Percentiles rank a stretch among this genome's conserved stretches.
Evolutionary conservation across 1,139 yeast species (phyloP).

Genomic region (Magnusiomyces ingens): DNA sequence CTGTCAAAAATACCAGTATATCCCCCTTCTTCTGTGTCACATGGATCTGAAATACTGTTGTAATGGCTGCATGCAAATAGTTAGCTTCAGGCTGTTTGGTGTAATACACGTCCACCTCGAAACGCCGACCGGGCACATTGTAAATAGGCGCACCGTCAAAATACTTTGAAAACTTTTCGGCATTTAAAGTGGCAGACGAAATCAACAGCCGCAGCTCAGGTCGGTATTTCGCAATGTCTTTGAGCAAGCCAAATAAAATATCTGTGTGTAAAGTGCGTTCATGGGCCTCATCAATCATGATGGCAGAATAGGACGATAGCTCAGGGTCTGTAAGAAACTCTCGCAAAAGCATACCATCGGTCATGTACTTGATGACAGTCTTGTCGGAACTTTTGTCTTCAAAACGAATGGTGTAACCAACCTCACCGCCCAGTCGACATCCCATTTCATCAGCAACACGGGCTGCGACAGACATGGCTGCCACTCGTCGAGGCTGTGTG

Average conservation of each 20-base stretch:
- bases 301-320: slow-evolving; percentile 59
- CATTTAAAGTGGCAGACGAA: slow-evolving; percentile 93
- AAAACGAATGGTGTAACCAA: slow-evolving; percentile 83
- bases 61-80: slow-evolving; percentile 80
- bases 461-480: slow-evolving; percentile 88
- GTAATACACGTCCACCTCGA: slow-evolving; percentile 81
- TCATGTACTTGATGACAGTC: slow-evolving; percentile 76
- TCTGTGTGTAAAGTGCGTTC: slow-evolving; percentile 93
- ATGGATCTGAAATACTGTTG: slow-evolving; percentile 75
- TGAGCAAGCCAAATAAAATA: slow-evolving; percentile 72
- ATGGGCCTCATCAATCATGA: slow-evolving; percentile 96
- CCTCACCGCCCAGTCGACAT: slow-evolving; percentile 62
- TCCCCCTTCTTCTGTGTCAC: slow-evolving; percentile 75
- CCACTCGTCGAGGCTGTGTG: slow-evolving; percentile 94
- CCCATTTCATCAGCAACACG: slow-evolving; percentile 89
- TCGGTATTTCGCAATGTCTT: slow-evolving; percentile 58
- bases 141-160: slow-evolving; percentile 81
- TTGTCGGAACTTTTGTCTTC: slow-evolving; percentile 62
- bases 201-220: slow-evolving; percentile 67
- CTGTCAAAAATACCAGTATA: slow-evolving; percentile 83
- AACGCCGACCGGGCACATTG: slow-evolving; percentile 80
- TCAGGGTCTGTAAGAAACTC: slow-evolving; percentile 77
- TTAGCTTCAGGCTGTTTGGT: slow-evolving; percentile 86
- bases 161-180: slow-evolving; percentile 71
- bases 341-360: slow-evolving; percentile 89